A percentile compares a stretch with the other conserved stretches of the same genome.
phyloP scores from a whole-genome alignment of 2,329 filamentous ascomycete genomes.

The Didymella glomerata region DNA sequence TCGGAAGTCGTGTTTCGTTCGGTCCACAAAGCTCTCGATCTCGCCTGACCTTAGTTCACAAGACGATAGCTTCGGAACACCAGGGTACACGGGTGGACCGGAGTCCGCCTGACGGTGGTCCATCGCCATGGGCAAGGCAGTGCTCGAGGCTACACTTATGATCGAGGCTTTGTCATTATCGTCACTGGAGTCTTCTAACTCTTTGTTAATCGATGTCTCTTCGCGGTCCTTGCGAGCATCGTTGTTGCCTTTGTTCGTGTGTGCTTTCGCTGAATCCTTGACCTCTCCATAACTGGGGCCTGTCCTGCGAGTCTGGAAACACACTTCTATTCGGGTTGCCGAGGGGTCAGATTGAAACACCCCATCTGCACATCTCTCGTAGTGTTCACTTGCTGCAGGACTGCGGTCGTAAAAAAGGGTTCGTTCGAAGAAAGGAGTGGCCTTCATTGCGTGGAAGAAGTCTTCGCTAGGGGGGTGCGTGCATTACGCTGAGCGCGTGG shows the following conservation, averaged over 20 bases:
- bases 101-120: conserved; percentile 3
- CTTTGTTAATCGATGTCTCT: no score
- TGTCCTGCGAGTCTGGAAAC: neutral
- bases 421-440: conserved; percentile 3
- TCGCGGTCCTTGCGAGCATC: no score
- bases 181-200: neutral
- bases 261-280: no score
- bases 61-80: neutral
- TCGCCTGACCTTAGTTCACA: neutral
- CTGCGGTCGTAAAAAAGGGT: conserved; percentile 7
- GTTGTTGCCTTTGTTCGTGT: no score
- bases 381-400: neutral
- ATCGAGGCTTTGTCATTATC: neutral
- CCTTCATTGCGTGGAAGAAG: no score
- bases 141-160: conserved; percentile 1
- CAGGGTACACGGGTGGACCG: conserved; percentile 1
- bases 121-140: neutral
- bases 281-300: no score
- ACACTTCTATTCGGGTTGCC: neutral
- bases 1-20: conserved; percentile 27
- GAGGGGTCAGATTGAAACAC: neutral
- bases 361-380: neutral
- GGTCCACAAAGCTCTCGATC: conserved; percentile 3
- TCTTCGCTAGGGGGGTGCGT: no score
- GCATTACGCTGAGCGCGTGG: no score